A percentile compares a stretch with the other conserved stretches of the same genome.
These are phyloP conservation scores for Lipomyces sp. DNA, from an alignment of 805 yeast genomes.

Conservation along the genomic window DNA sequence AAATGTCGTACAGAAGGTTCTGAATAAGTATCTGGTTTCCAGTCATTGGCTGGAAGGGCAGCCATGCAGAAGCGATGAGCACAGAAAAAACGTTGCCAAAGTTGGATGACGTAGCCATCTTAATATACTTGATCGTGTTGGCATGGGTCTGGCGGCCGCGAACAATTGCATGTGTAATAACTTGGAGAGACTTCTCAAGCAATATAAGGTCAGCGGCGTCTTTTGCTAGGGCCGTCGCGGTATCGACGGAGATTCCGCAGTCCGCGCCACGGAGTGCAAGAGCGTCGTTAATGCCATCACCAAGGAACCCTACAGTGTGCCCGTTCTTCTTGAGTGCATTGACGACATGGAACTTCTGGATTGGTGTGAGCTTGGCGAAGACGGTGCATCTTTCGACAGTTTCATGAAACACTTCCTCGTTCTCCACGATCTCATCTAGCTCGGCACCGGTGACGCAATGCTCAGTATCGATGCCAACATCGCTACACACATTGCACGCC, in stretches of 20 bases:
- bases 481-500: conserved; percentile 37
- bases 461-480: conserved; percentile 35
- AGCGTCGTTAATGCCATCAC: conserved; percentile 62
- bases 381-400: conserved; percentile 47
- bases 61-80: conserved; percentile 48
- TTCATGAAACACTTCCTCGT: conserved; percentile 82
- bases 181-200: conserved; percentile 56
- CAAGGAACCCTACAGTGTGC: conserved; percentile 59
- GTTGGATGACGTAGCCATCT: conserved; percentile 53
- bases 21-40: conserved; percentile 37
- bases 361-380: conserved; percentile 50
- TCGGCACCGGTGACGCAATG: conserved; percentile 43
- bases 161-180: conserved; percentile 56
- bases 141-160: conserved; percentile 54
- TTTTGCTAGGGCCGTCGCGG: conserved; percentile 61
- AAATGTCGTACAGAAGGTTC: conserved; percentile 35
- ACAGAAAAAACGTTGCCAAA: conserved; percentile 59
- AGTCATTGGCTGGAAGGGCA: conserved; percentile 39
- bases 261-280: conserved; percentile 60
- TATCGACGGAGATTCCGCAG: conserved; percentile 60
- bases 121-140: conserved; percentile 47
- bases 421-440: conserved; percentile 58
- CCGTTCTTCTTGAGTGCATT: conserved; percentile 47
- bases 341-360: conserved; percentile 56
- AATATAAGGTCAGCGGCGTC: conserved; percentile 58